Evolutionary conservation across 1,139 yeast genomes (phyloP).

Genomic region (Candida tropicalis): DNA sequence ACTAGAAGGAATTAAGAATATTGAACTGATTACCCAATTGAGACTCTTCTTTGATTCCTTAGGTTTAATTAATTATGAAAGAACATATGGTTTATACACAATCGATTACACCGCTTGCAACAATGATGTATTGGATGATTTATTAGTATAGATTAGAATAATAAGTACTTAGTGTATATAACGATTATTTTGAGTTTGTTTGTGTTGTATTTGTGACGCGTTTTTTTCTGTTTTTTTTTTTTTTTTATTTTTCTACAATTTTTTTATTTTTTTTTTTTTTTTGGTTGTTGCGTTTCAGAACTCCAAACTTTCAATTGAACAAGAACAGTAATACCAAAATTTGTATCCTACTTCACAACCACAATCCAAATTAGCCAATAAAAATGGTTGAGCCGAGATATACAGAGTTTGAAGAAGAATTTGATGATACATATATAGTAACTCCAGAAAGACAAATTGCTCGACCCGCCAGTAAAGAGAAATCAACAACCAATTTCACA

Average conservation of each 20-base stretch:
- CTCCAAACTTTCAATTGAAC: no score
- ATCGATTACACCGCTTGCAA: conserved; percentile 54
- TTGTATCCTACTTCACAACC: no score
- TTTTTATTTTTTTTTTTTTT: neutral
- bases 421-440: conserved; percentile 29
- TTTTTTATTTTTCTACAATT: no score
- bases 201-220: neutral
- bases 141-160: conserved; percentile 17
- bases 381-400: conserved; percentile 1
- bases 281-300: neutral
- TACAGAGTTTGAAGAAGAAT: conserved; percentile 26
- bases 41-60: conserved; percentile 71
- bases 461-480: neutral
- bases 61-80: conserved; percentile 74
- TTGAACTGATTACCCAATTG: conserved; percentile 53
- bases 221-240: neutral
- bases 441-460: conserved; percentile 20
- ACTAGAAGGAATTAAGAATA: conserved; percentile 43
- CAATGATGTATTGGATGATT: conserved; percentile 57
- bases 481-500: conserved; percentile 1
- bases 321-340: no score
- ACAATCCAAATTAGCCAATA: neutral
- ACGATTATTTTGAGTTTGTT: neutral
- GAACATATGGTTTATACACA: conserved; percentile 57
- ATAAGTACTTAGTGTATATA: no score